Conservation (phyloP, 2,329 filamentous ascomycete species). For the Clarireedia hainanense region DNA sequence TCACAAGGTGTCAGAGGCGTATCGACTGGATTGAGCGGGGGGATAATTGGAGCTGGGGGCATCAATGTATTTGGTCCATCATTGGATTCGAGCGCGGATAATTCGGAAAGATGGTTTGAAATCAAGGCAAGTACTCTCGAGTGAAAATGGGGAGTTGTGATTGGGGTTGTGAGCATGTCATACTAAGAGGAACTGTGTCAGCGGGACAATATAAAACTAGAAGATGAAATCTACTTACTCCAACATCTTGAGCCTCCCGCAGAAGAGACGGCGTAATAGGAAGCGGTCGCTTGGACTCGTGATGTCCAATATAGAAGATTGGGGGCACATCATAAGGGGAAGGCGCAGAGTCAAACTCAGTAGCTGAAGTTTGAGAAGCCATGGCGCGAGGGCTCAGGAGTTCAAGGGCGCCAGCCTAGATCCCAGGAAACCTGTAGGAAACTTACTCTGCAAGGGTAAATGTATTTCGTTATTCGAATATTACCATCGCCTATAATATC, state of each 20-base stretch:
- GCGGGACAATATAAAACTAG: background rate
- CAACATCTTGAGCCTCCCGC: conserved; percentile 57
- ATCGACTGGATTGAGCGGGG: conserved; percentile 71
- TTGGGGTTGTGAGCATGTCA: conserved; percentile 68
- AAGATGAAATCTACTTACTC: conserved; percentile 43
- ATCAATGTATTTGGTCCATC: conserved; percentile 35
- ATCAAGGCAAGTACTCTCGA: conserved; percentile 57
- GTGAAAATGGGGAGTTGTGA: conserved; percentile 69
- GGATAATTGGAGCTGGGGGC: conserved; percentile 49
- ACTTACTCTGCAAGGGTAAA: no score
- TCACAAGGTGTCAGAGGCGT: conserved; percentile 63
- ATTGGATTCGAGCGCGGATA: conserved; percentile 37
- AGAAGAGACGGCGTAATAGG: conserved; percentile 58
- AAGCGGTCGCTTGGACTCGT: conserved; percentile 55
- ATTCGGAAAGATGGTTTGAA: conserved; percentile 39
- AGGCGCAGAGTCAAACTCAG: conserved; percentile 17
- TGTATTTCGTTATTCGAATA: no score
- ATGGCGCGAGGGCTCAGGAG: background rate
- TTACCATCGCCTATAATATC: no score
- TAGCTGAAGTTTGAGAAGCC: background rate
- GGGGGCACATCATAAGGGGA: conserved; percentile 30
- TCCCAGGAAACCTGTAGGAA: background rate
- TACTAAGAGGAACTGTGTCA: conserved; percentile 43
- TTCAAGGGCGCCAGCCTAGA: background rate
- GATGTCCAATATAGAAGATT: conserved; percentile 64